Base-by-base conservation (phyloP, 495 filamentous ascomycete genomes). In the Diplogelasinospora grovesii region DNA sequence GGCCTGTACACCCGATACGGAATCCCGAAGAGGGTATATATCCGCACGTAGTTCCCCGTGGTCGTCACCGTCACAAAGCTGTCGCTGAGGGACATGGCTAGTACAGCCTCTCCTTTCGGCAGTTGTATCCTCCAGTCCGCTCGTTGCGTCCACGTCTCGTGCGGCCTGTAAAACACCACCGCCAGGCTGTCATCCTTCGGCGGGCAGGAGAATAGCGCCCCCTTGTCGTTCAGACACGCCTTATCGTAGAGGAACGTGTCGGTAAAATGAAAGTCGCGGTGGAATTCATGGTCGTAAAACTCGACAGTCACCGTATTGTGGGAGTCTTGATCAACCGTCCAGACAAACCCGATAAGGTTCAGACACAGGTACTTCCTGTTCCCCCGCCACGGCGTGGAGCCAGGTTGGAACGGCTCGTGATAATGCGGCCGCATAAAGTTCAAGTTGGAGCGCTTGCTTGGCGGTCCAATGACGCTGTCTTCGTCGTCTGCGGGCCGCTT, bases 231-330 rank as follows among this genome's bases (percentile, higher is more conserved):
- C 5, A 73, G 65, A 50, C 90, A 96, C n/a, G 92, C 90, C 55
- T 93, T 93, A 63, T 98, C 93, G 61, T 97, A 96, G 15, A 86
- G 69, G 54, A 85, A 94, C 1, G 88, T 88, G 53, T 98, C 92
- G 2, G 89, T 97, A 63, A 97, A 97, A 64, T 98, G 92, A 53
- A 95, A 96, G 62, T 94, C 85, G 16, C 93, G 74, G 55, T 95
- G 86, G 38, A 80, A 80, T 45, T 95, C 86, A 15, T 85, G 78
- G 63, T 98, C 92, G 57, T 96, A 95, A 59, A 98, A 98, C 49
- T 98, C 92, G 11, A 97, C 87, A 1, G 93, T 97, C 19, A 98
- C 83, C 5, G 90, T 98, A 60, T 97, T 75, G 47, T 97, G 90
- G 1, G 81, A 83, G 49, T 94, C 88, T 63, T 98, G 93, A 50